Evolutionary conservation across 805 yeast genomes (phyloP), one percentile per base, ranked within the genome.

Genomic region (Teunomyces lycoperdinae): DNA sequence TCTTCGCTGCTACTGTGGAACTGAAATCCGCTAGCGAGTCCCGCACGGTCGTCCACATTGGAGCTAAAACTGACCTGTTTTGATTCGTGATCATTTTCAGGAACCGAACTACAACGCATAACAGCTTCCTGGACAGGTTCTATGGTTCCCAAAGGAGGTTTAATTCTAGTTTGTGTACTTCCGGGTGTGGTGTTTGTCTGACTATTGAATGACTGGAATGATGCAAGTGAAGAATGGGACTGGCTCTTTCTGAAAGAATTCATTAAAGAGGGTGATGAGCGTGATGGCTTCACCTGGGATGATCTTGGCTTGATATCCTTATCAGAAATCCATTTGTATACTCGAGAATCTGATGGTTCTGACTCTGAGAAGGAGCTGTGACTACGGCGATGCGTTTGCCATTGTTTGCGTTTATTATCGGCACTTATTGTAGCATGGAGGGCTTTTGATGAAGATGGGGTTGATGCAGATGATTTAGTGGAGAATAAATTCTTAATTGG

Each of bases 401-500:
- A 17, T 9, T 30, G 45, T 16, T 42, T 29, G 11, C 38, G 45
- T 7, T 14, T 13, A 16, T 40, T n/a, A 13, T 30, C 27, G 26
- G 34, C 30, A 9, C 31, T 33, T n/a, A 44, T 26, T 6, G 31
- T 45, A 13, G 42, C 42, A 17, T 48, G 47, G 7, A 44, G 45
- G 16, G 40, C 35, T 17, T 48, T 47, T 29, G 34, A 35, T 11
- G 50, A 39, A 5, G 45, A 10, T 4, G 53, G 48, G 1, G 50
- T 47, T 11, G 50, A 35, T 11, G 36, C 38, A 9, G 43, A n/a
- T 11, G 55, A 41, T 40, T 49, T 57, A 24, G 52, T 31, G 29
- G 52, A 55, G 49, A 58, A 62, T 53, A 55, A 26, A 50, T 61
- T 62, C 53, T 58, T 60, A 31, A 62, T 62, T 11, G 67, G 67